Conservation (phyloP, 495 filamentous ascomycete genomes). For the Terfezia claveryi region DNA sequence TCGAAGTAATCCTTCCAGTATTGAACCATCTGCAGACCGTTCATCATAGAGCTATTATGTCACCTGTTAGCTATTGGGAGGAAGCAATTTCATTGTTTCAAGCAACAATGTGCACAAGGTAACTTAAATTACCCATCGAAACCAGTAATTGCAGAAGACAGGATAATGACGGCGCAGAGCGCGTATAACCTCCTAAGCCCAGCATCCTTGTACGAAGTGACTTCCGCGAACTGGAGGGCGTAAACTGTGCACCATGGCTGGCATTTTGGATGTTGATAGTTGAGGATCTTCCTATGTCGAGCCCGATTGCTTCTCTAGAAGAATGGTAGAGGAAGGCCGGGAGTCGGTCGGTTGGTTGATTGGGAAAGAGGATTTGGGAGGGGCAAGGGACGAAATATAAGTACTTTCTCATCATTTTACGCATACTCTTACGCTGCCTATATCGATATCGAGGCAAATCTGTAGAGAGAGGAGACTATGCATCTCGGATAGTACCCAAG, state of each 20-base stretch:
- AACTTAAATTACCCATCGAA: conserved; percentile 39
- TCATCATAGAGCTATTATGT: conserved; percentile 30
- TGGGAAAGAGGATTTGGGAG: neutral
- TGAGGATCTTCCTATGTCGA: neutral
- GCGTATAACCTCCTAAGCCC: conserved; percentile 38
- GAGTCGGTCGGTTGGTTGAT: neutral
- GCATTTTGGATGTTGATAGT: neutral
- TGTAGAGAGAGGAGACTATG: too few species aligned
- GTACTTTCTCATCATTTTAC: neutral
- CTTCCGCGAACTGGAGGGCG: conserved; percentile 27
- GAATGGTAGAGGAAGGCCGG: neutral
- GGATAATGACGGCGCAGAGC: conserved; percentile 31
- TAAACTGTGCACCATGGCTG: conserved; percentile 2
- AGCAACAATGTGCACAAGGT: neutral
- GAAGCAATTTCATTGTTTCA: conserved; percentile 2
- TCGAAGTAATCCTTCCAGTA: conserved; percentile 30
- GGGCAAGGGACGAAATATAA: neutral
- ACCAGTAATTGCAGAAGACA: conserved; percentile 42
- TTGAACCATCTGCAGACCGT: conserved; percentile 31
- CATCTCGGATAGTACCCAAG: too few species aligned
- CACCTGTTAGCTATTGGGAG: neutral
- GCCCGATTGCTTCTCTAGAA: neutral
- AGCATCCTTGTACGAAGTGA: conserved; percentile 37
- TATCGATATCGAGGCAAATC: too few species aligned
- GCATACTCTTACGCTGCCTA: neutral